Conservation (phyloP, 139 green algal species). For the Yamagishiella unicocca region DNA sequence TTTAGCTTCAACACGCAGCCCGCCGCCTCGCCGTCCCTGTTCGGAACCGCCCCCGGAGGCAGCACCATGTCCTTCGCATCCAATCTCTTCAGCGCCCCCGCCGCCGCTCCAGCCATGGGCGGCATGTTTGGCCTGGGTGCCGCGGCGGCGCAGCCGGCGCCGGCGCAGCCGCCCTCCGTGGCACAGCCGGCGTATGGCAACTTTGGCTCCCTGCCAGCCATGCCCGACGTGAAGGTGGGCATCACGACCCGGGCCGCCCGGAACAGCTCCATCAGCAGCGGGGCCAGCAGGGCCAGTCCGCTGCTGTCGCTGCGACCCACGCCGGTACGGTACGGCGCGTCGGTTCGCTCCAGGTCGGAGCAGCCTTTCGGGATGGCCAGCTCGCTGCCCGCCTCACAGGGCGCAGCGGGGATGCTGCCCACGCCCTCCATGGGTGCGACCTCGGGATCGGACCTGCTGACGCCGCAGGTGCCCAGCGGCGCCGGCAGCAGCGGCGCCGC, state of each 20-base stretch:
- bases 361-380: slow-evolving; percentile 1
- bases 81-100: slow-evolving; percentile 11
- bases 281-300: slow-evolving; percentile 51
- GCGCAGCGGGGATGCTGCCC: background rate
- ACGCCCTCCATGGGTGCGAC: background rate
- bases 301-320: slow-evolving; percentile 75
- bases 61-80: background rate
- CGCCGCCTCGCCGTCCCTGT: slow-evolving; percentile 57
- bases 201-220: slow-evolving; percentile 54
- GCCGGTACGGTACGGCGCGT: slow-evolving; percentile 70
- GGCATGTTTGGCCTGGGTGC: slow-evolving; percentile 48
- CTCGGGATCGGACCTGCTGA: slow-evolving; percentile 21
- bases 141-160: slow-evolving; percentile 10
- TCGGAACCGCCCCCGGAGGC: slow-evolving; percentile 47
- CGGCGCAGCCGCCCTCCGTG: slow-evolving; percentile 38
- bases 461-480: background rate
- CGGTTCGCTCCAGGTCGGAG: slow-evolving; percentile 61
- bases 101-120: background rate
- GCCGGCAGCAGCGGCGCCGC: slow-evolving; percentile 1
- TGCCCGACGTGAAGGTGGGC: slow-evolving; percentile 75
- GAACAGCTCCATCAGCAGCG: slow-evolving; percentile 31
- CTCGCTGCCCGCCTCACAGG: background rate
- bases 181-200: slow-evolving; percentile 61
- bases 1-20: slow-evolving; percentile 33
- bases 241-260: slow-evolving; percentile 71